Base-by-base conservation (phyloP, 805 yeast genomes). In the Monosporozyma yasuniensis region DNA sequence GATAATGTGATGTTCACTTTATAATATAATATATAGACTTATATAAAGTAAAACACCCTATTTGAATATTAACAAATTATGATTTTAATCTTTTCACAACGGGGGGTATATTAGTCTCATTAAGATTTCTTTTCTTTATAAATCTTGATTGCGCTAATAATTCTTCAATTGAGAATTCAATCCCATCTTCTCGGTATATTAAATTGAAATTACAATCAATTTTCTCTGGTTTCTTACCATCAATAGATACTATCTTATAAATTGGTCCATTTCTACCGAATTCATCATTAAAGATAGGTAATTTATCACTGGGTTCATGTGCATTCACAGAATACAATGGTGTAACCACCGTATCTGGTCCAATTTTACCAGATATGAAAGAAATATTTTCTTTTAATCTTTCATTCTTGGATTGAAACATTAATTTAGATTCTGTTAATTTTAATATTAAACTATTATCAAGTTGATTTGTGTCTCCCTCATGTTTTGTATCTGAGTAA, bases 81-180 rank as follows among this genome's bases (percentile, higher is more conserved):
- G 12, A 18, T 35, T 35, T 35, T 6, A 35, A 8, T n/a, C 12
- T 18, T 35, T 19, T 35, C 18, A 18, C 11, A 6, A 5, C 10
- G 21, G 7, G 8, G 39, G 4, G 21, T 8, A 16, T 11, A 1
- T n/a, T n/a, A n/a, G n/a, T n/a, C n/a, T n/a, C n/a, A 7, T 16
- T 16, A 3, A 3, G 7, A 9, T 18, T 16, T 3, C 22, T 35
- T 21, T 16, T 39, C 14, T 21, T 39, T 9, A 10, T 43, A 21
- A 35, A 71, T 58, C 80, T 69, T 34, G 75, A 65, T 43, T 69
- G 61, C 0, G 85, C 83, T 44, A 86, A 65, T 2, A 87, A 65
- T 60, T 89, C 96, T 45, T 74, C 77, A 3, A 82, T 60, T 48
- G 84, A 79, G 47, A 67, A 75, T 52, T 84, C 91, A 41, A 21